Base-by-base conservation (phyloP, 2,329 filamentous ascomycete genomes). In the Hymenoscyphus infarciens region DNA sequence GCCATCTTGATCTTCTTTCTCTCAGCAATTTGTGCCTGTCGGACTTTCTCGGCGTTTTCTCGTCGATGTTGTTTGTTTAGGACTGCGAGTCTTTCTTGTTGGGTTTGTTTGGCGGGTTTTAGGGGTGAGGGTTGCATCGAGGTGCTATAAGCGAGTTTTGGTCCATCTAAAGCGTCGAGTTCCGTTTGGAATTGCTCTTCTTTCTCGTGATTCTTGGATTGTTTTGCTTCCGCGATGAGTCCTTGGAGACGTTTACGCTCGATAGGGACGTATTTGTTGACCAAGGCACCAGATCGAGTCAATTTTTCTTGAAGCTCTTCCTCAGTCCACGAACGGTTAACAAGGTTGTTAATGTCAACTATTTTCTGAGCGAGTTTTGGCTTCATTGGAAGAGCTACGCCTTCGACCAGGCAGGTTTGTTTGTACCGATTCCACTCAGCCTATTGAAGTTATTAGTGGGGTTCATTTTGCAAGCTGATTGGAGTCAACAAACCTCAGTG, bases 1-100 rank as follows among this genome's bases (percentile, higher is more conserved):
- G 81, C 82, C 74, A 83, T 83, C 67, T 84, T 85, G 70, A 80
- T 80, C 67, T 82, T 82, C 57, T 84, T 83, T 69, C 87, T 84
- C 77, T 99, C 95, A 69, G 89, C 88, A 61, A 97, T 81, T 74
- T 97, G 90, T 0, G 93, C 94, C 75, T 91, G 90, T 64, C 94
- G 91, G n/a, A 98, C 90, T 56, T 90, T 88, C 74, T 97, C 91
- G n/a, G 85, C 84, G 72, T 97, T 97, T 69, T 88, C 83, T 63
- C 88, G 87, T 65, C 94, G 88, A 76, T 97, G 97, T 72, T 90
- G 86, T 31, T 85, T 82, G 76, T 99, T 99, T 68, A 97, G 82
- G 71, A 89, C 84, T 0, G 91, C 90, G 27, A 98, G 83, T 31
- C 90, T 88, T 67, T 96, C 91, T 74, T 94, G 91, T 75, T 96